Percentiles rank a stretch among this genome's conserved stretches.
These are phyloP conservation scores for Kuraishia ogatae DNA, from an alignment of 805 yeast species.

Conservation along the genomic window DNA sequence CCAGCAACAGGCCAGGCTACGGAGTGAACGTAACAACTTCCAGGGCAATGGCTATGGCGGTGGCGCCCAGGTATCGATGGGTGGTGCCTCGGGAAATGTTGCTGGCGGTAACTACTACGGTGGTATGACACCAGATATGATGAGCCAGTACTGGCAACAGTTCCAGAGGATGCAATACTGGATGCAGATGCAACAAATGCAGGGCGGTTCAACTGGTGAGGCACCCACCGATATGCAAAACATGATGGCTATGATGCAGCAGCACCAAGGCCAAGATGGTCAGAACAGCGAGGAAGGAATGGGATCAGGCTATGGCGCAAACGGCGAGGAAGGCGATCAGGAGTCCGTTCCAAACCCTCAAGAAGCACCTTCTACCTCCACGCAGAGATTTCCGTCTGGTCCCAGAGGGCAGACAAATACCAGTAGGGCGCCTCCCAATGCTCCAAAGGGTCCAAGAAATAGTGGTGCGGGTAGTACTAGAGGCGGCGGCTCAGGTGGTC, in stretches of 20 bases:
- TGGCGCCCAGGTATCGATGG: slow-evolving; percentile 10
- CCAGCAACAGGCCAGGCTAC: slow-evolving; percentile 37
- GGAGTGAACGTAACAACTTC: slow-evolving; percentile 22
- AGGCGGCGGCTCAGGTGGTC: slow-evolving; percentile 3
- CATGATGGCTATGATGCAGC: slow-evolving; percentile 12
- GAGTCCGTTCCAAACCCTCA: slow-evolving; percentile 28
- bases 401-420: slow-evolving; percentile 15
- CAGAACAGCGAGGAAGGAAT: not conserved
- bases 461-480: slow-evolving; percentile 6
- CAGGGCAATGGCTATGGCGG: slow-evolving; percentile 13
- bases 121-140: slow-evolving; percentile 38
- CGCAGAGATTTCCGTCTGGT: slow-evolving; percentile 22
- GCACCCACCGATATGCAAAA: not conserved
- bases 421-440: not conserved
- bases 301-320: not conserved
- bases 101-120: slow-evolving; percentile 5
- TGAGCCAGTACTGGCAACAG: slow-evolving; percentile 56
- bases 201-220: slow-evolving; percentile 13
- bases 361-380: slow-evolving; percentile 12
- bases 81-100: slow-evolving; percentile 5
- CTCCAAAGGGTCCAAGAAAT: slow-evolving; percentile 5
- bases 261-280: slow-evolving; percentile 9
- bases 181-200: slow-evolving; percentile 54
- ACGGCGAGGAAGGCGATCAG: slow-evolving; percentile 6
- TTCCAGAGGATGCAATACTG: slow-evolving; percentile 50